Evolutionary conservation across 2,329 filamentous ascomycete genomes (phyloP).

Genomic region (Penicillium brasilianum): DNA sequence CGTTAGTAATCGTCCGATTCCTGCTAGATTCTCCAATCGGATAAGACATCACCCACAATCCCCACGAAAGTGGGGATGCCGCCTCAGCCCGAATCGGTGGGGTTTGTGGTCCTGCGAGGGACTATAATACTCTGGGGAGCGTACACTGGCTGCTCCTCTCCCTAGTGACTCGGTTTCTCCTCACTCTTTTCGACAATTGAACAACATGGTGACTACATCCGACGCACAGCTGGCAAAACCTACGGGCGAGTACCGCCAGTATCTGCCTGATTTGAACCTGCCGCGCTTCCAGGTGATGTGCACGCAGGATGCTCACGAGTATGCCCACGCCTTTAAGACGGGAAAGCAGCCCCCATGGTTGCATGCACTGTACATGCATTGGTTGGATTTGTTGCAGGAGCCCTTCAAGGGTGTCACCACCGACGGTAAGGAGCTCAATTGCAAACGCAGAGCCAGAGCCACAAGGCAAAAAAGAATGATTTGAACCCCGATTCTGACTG

Average conservation of each 20-base stretch:
- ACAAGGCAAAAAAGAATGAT: background rate
- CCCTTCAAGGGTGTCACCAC: constrained; percentile 73
- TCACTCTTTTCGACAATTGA: background rate
- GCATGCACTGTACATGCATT: constrained; percentile 64
- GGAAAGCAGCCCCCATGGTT: constrained; percentile 69
- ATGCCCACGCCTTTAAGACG: constrained; percentile 65
- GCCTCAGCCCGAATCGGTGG: constrained; percentile 19
- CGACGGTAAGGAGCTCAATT: constrained; percentile 58
- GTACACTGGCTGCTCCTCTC: background rate
- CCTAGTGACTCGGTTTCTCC: background rate
- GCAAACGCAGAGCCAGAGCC: background rate
- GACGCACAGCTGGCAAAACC: constrained; percentile 20
- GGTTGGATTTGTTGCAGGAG: constrained; percentile 63
- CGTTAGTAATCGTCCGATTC: background rate
- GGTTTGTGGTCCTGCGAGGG: constrained; percentile 12
- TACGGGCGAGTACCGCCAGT: constrained; percentile 58
- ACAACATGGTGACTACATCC: constrained; percentile 13
- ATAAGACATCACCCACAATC: constrained; percentile 31
- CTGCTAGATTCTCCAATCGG: constrained; percentile 9
- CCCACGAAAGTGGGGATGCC: constrained; percentile 30
- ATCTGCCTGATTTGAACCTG: constrained; percentile 65
- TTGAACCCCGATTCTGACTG: background rate
- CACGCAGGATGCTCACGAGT: constrained; percentile 66
- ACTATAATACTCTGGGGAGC: constrained; percentile 21
- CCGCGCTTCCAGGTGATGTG: constrained; percentile 68